Evolutionary conservation across 345 rosid genomes (phyloP).

Genomic region (Populus ilicifolia): DNA sequence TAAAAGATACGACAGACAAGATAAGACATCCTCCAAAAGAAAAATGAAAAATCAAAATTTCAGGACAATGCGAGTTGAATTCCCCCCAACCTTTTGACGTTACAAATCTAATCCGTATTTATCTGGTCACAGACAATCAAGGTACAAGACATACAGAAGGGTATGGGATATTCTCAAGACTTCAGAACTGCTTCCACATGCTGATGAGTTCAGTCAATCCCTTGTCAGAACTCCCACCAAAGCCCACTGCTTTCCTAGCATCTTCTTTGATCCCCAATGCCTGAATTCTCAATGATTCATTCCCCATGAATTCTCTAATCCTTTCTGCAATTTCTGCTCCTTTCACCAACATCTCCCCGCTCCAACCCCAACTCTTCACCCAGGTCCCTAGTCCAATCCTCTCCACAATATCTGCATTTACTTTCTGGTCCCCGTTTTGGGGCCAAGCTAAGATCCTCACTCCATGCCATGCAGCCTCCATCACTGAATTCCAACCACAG

Average conservation of each 20-base stretch:
- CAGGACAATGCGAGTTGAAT: not conserved
- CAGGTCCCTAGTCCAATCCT: conserved; percentile 1
- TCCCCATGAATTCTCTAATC: conserved; percentile 30
- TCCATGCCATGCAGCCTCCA: conserved; percentile 41
- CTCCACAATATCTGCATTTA: not conserved
- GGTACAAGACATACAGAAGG: not conserved
- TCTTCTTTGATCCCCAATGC: conserved; percentile 26
- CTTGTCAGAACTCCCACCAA: conserved; percentile 24
- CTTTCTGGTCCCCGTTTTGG: conserved; percentile 37
- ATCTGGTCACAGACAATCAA: not conserved
- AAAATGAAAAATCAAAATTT: no score
- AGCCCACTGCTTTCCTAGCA: conserved; percentile 26
- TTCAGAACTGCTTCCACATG: not conserved
- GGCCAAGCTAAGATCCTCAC: conserved; percentile 47
- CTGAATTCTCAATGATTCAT: conserved; percentile 14
- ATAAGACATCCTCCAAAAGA: no score
- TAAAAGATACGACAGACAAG: not conserved
- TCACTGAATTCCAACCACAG: conserved; percentile 46
- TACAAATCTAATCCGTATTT: no score
- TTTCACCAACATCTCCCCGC: conserved; percentile 6
- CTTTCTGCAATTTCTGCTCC: conserved; percentile 6
- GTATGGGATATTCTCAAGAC: not conserved
- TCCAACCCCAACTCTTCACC: conserved; percentile 9
- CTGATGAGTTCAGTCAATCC: conserved; percentile 3
- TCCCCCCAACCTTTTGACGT: no score